These are phyloP conservation scores for Saprolegnia diclina DNA, from an alignment of 352 stramenopile genomes.

Conservation along the genomic window DNA sequence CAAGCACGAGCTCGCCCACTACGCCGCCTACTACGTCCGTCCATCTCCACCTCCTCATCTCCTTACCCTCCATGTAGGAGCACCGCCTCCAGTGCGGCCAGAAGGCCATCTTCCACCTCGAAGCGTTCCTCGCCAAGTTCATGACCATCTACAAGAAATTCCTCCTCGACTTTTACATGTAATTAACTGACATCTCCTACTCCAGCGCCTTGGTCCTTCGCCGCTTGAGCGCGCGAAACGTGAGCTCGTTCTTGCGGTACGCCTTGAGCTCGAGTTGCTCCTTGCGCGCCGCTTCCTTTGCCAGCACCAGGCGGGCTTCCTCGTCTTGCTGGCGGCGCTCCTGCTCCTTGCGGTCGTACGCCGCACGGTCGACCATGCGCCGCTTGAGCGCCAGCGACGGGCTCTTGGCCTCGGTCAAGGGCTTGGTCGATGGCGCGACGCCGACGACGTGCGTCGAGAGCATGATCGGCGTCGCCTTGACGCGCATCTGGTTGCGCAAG, in stretches of 20 bases:
- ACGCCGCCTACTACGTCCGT: conserved; percentile 68
- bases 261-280: neutral
- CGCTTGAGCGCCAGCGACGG: conserved; percentile 18
- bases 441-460: neutral
- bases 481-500: neutral
- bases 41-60: neutral
- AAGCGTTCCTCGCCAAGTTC: conserved; percentile 99
- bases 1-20: conserved; percentile 93
- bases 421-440: conserved; percentile 2
- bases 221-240: conserved; percentile 1
- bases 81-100: conserved; percentile 91
- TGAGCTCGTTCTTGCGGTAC: conserved; percentile 12
- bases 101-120: conserved; percentile 99
- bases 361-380: conserved; percentile 8
- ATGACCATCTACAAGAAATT: conserved; percentile 99
- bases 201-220: neutral
- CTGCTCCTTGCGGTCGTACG: conserved; percentile 19
- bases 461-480: conserved; percentile 23
- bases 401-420: conserved; percentile 6
- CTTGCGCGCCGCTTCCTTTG: neutral
- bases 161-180: conserved; percentile 91
- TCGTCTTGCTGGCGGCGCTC: neutral
- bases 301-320: neutral
- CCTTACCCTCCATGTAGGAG: conserved; percentile 52
- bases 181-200: conserved; percentile 29